phyloP scores from a whole-genome alignment of 768 basidiomycete genomes.

The Serendipita sp. region DNA sequence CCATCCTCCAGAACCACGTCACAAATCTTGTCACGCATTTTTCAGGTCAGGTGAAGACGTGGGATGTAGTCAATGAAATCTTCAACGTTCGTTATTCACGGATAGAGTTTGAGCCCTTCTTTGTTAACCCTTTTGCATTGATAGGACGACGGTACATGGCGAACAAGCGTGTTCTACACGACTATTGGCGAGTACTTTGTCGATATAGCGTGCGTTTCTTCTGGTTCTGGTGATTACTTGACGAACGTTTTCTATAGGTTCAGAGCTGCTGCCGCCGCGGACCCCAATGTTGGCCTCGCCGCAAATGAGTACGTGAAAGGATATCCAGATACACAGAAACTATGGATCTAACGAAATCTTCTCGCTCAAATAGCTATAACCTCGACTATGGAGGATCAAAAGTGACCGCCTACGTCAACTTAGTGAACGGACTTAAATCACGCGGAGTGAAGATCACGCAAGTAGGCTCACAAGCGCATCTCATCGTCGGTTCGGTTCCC shows the following conservation, averaged over 20 bases:
- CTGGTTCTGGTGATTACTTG: background rate
- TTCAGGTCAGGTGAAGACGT: constrained; percentile 37
- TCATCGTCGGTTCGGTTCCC: constrained; percentile 43
- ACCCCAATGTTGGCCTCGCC: constrained; percentile 36
- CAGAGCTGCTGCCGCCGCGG: constrained; percentile 35
- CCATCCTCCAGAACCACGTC: constrained; percentile 34
- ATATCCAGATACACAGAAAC: background rate
- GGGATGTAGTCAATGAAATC: constrained; percentile 39
- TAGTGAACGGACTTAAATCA: constrained; percentile 33
- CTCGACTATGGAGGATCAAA: constrained; percentile 28
- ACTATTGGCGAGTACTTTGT: constrained; percentile 36
- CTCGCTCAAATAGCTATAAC: background rate
- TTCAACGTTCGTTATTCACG: constrained; percentile 27
- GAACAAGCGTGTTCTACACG: constrained; percentile 36
- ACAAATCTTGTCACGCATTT: constrained; percentile 36
- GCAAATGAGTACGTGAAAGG: background rate
- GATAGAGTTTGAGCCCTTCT: constrained; percentile 20
- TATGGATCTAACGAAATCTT: background rate
- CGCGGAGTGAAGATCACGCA: constrained; percentile 42
- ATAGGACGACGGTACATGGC: constrained; percentile 26
- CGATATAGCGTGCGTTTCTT: constrained; percentile 22
- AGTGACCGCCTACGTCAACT: constrained; percentile 37
- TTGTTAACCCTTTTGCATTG: constrained; percentile 14
- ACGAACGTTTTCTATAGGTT: constrained; percentile 16
- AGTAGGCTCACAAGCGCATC: constrained; percentile 30